Evolutionary conservation across 2,329 filamentous ascomycete species (phyloP).

Genomic region (Tolypocladium ovalisporum): DNA sequence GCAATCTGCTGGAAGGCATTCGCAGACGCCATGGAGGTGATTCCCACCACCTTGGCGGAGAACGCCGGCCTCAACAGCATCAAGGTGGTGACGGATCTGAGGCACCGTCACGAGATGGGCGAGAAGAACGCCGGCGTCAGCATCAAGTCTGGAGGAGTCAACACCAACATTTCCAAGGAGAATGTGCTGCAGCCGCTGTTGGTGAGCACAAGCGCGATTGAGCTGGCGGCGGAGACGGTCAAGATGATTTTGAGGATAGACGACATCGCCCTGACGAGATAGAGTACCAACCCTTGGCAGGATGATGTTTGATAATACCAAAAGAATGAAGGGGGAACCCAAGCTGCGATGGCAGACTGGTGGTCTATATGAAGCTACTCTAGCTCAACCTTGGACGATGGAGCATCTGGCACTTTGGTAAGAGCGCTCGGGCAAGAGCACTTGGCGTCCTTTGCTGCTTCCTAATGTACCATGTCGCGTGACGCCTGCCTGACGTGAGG

Average conservation of each 20-base stretch:
- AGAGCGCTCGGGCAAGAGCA: background rate
- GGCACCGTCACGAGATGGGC: slow-evolving; percentile 87
- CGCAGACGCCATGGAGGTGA: slow-evolving; percentile 92
- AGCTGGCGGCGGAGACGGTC: slow-evolving; percentile 94
- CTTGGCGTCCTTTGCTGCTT: background rate
- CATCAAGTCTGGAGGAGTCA: slow-evolving; percentile 95
- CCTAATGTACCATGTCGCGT: background rate
- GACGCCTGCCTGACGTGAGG: background rate
- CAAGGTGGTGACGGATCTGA: slow-evolving; percentile 92
- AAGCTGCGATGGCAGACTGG: background rate
- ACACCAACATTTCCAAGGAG: slow-evolving; percentile 92
- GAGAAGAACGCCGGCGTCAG: slow-evolving; percentile 95
- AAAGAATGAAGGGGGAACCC: slow-evolving; percentile 7
- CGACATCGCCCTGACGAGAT: slow-evolving; percentile 54
- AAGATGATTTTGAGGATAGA: slow-evolving; percentile 77
- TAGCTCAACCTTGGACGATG: background rate
- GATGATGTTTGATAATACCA: slow-evolving; percentile 27
- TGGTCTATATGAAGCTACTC: background rate
- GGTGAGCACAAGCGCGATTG: slow-evolving; percentile 94
- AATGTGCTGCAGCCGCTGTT: slow-evolving; percentile 93
- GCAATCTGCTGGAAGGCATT: slow-evolving; percentile 99
- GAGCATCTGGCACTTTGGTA: too few species aligned
- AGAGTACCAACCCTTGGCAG: slow-evolving; percentile 15
- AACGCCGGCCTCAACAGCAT: slow-evolving; percentile 97
- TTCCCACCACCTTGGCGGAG: slow-evolving; percentile 92